These are phyloP conservation scores for Camellia oleifera DNA, from an alignment of 179 eudicot species.

Conservation along the genomic window DNA sequence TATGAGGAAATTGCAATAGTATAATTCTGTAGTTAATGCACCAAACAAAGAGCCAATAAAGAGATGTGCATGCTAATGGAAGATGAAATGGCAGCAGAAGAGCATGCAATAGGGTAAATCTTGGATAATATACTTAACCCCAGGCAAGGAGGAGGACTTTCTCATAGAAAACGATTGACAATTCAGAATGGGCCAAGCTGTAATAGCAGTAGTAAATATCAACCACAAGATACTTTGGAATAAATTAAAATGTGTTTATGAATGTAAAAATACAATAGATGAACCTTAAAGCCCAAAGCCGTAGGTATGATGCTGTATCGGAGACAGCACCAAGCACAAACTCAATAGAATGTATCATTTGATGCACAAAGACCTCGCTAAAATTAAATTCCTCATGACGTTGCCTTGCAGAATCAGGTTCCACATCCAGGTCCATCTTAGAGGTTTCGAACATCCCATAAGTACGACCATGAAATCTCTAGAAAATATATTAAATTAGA, in stretches of 20 bases:
- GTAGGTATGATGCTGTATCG: constrained; percentile 95
- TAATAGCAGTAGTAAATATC: constrained; percentile 19
- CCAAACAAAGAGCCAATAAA: not conserved
- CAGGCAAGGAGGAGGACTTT: constrained; percentile 94
- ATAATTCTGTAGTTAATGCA: constrained; percentile 3
- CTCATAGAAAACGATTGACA: constrained; percentile 96
- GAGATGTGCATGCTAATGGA: not conserved
- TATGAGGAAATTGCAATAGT: not conserved
- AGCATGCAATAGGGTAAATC: not conserved
- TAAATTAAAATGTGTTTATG: not conserved
- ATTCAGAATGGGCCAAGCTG: constrained; percentile 98
- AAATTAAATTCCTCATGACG: constrained; percentile 91
- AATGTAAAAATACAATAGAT: not conserved
- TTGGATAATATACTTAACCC: constrained; percentile 58
- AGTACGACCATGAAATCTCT: constrained; percentile 98
- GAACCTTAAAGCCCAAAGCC: constrained; percentile 98
- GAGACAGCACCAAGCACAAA: constrained; percentile 97
- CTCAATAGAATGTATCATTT: constrained; percentile 96
- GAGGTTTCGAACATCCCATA: constrained; percentile 82
- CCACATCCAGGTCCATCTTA: constrained; percentile 65
- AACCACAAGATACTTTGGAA: constrained; percentile 3
- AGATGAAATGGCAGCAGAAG: not conserved
- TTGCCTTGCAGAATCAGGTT: constrained; percentile 71
- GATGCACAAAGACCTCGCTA: constrained; percentile 97
- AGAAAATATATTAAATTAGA: constrained; percentile 9